Evolutionary conservation across 768 basidiomycete genomes (phyloP), one percentile per base, ranked within the genome.

Genomic region (Crassisporium funariophilum): DNA sequence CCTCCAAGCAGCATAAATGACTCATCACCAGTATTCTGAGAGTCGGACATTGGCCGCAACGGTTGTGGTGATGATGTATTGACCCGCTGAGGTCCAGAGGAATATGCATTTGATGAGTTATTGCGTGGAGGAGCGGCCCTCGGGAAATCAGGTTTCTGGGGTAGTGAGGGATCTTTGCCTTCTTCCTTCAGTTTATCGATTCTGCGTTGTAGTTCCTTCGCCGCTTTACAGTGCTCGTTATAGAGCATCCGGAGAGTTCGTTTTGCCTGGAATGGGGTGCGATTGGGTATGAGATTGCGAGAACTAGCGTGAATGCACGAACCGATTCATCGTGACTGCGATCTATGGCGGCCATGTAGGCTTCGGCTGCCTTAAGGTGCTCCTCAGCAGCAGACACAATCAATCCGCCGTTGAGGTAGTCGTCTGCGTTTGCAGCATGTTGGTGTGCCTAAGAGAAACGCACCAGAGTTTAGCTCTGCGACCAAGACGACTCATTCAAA

Each of bases 1-100:
- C 88, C 88, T 21, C 72, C 77, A 3, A 92, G 72, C 2, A 93
- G 74, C 90, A 93, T 91, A 57, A 92, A 93, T 0, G 91, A 92
- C 60, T 92, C 91, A 37, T 91, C 91, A 1, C 88, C 86, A 1
- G 83, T 79, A 50, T 80, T 79, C 52, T 77, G 72, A 21, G 79
- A 78, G 50, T 86, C 76, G 45, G 71, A 65, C 73, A 79, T 71
- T 7, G 69, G 68, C 17, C 72, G 70, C 9, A 69, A 40, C 17
- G 61, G 68, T 13, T 74, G 71, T 8, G 75, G 75, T 4, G 77
- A 72, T 22, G 79, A 77, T 13, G 78, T 72, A 2, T 72, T 74
- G 1, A 77, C 61, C 19, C 71, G 65, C 41, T 73, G 60, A 37
- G 59, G 61, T 49, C 56, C 57, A 49, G 61, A n/a, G n/a, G n/a